Evolutionary conservation across 768 basidiomycete genomes (phyloP), one percentile per base, ranked within the genome.

Genomic region (Russula virescens): DNA sequence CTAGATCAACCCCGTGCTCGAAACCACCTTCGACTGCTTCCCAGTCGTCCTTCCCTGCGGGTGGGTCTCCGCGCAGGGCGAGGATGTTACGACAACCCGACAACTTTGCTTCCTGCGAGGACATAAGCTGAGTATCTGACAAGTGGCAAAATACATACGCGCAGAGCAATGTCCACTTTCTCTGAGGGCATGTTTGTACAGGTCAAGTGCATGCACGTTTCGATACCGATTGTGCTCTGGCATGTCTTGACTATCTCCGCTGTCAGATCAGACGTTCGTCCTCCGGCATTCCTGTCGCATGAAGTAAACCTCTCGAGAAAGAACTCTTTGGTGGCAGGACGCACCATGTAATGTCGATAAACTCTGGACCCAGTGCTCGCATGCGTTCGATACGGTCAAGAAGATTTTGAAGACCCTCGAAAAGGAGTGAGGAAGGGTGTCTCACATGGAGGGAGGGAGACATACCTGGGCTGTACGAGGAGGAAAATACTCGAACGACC

Each of bases 401-500:
- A 38, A 99, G 80, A 74, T 99, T 99, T 87, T 96, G 92, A 51
- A 97, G 77, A 66, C 91, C 92, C 87, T 96, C 31, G 40, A 51
- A 52, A 66, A 45, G 42, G 34, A 45, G 58, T 46, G 56, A 53
- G 63, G 10, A 46, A 67, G 31, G 8, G 26, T 45, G 62, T 45
- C 55, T 38, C 6, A 40, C 43, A 11, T 14, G 21, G 63, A 48
- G 40, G 52, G 16, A 58, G 34, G 6, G 60, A 58, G 43, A 70
- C 74, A 62, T 65, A 93, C 92, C 85, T 96, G 94, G 54, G 93
- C 93, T 38, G 94, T 97, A 66, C 94, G 80, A 23, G 92, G 95
- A 60, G 97, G 96, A 71, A 99, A 98, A 77, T 94, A 98, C 73
- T 99, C 96, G 73, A 99, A 98, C 42, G 92, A 94, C 95, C 95